Percentiles rank a stretch among this genome's conserved stretches.
Conservation (phyloP, 129 eudicot species). For the Calendula officinalis region DNA sequence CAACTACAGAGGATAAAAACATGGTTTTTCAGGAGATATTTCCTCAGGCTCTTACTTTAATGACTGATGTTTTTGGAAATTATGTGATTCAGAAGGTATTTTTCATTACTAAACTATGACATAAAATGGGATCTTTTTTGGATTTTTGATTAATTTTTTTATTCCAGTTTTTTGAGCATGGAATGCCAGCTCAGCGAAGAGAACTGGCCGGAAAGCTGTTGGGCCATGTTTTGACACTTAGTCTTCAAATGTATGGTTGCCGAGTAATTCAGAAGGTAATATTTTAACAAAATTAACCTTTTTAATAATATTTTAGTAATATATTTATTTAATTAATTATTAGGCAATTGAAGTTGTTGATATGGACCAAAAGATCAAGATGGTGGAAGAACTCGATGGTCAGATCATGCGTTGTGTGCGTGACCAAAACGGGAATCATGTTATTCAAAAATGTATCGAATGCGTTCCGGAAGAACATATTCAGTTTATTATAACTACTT, state of each 20-base stretch:
- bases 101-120: background rate
- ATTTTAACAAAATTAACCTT: no score
- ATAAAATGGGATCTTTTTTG: background rate
- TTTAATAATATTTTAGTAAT: background rate
- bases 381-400: slow-evolving; percentile 90
- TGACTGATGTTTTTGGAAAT: slow-evolving; percentile 97
- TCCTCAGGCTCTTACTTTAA: slow-evolving; percentile 80
- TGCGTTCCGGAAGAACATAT: slow-evolving; percentile 89
- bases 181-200: slow-evolving; percentile 62
- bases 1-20: slow-evolving; percentile 73
- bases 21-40: slow-evolving; percentile 85
- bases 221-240: slow-evolving; percentile 63
- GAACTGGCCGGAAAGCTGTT: slow-evolving; percentile 64
- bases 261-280: slow-evolving; percentile 76
- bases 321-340: background rate
- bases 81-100: slow-evolving; percentile 89
- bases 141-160: background rate
- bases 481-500: slow-evolving; percentile 72
- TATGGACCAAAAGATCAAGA: slow-evolving; percentile 85
- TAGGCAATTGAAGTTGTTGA: slow-evolving; percentile 97
- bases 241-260: slow-evolving; percentile 82
- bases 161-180: slow-evolving; percentile 71
- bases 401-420: slow-evolving; percentile 91
- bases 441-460: slow-evolving; percentile 86
- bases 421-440: slow-evolving; percentile 94